Evolutionary conservation across 768 basidiomycete genomes (phyloP).

Genomic region (Suillus spraguei): DNA sequence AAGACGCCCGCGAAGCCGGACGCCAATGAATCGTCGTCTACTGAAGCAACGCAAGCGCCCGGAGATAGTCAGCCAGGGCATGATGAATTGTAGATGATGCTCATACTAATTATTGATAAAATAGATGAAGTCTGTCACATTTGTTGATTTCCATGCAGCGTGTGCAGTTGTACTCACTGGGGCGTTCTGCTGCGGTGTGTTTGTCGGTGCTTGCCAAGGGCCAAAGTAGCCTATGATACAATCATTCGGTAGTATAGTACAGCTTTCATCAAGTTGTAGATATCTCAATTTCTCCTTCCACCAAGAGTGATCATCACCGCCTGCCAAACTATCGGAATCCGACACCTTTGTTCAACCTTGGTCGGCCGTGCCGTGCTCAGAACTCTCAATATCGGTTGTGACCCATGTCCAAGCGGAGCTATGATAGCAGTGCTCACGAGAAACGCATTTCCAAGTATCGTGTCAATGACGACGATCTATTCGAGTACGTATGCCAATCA

Average conservation of each 20-base stretch:
- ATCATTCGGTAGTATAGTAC: slow-evolving; percentile 3
- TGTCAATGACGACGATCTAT: slow-evolving; percentile 84
- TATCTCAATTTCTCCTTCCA: slow-evolving; percentile 5
- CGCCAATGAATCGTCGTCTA: slow-evolving; percentile 16
- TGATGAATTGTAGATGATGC: slow-evolving; percentile 30
- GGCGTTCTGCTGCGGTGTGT: slow-evolving; percentile 16
- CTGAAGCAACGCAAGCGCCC: slow-evolving; percentile 22
- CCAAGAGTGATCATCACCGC: background rate
- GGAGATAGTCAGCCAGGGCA: slow-evolving; percentile 26
- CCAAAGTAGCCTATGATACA: background rate
- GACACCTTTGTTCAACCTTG: slow-evolving; percentile 3
- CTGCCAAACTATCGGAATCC: background rate
- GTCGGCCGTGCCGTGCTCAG: slow-evolving; percentile 1
- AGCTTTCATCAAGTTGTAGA: slow-evolving; percentile 4
- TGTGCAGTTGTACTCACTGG: background rate
- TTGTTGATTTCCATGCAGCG: background rate
- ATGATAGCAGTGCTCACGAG: slow-evolving; percentile 70
- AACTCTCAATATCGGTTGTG: slow-evolving; percentile 14
- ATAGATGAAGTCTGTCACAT: slow-evolving; percentile 18
- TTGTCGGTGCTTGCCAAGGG: slow-evolving; percentile 27
- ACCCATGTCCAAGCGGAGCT: slow-evolving; percentile 65
- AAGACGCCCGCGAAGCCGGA: slow-evolving; percentile 43
- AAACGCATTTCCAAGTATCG: slow-evolving; percentile 74
- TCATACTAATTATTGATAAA: slow-evolving; percentile 11
- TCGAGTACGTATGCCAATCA: slow-evolving; percentile 58